Base-by-base conservation (phyloP, 2,329 filamentous ascomycete genomes). In the Penicillium fuscoglaucum region DNA sequence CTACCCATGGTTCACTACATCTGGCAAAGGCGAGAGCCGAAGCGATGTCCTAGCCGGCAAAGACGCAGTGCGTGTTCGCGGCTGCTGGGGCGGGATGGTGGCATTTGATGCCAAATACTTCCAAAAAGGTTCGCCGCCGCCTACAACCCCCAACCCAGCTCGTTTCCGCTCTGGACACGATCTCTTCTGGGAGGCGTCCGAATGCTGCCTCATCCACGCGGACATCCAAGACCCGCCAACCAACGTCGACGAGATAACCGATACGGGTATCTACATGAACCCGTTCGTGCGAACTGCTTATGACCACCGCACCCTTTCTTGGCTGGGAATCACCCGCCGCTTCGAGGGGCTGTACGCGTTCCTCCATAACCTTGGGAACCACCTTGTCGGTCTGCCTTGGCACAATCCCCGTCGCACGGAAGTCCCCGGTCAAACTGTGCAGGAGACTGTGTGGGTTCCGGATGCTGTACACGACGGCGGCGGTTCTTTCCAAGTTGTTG, bases 1-100 rank as follows among this genome's bases (percentile, higher is more conserved):
- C 69, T 93, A 83, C 68, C 90, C 90, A 0, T 90, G 87, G 81
- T 92, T 92, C 70, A 81, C 84, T 5, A 73, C 65, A 12, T 71
- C 75, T 15, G 79, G 79, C 1, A 71, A 81, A 15, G 84, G 78
- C 0, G 75, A 75, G n/a, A 86, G 82, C 39, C 80, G 88, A 45
- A 77, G 79, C 5, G 88, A 89, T 69, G 86, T 91, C 19, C 72
- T 90, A 1, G 77, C 76, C 0, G 83, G 85, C 55, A 78, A 71
- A 46, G 79, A 81, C 62, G 76, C 88, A 0, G 88, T 92, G 1
- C 82, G 85, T 9, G 89, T 91, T 1, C 84, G 83, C 66, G 87
- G 86, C 62, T 92, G 90, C 74, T 92, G 89, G 90, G 87, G 88
- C 52, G 90, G 90, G 24, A 91, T 91, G 84, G 87, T 80, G 26